These are phyloP conservation scores for Stephanodiscus minutulus DNA, from an alignment of 108 stramenopile species.

Conservation along the genomic window DNA sequence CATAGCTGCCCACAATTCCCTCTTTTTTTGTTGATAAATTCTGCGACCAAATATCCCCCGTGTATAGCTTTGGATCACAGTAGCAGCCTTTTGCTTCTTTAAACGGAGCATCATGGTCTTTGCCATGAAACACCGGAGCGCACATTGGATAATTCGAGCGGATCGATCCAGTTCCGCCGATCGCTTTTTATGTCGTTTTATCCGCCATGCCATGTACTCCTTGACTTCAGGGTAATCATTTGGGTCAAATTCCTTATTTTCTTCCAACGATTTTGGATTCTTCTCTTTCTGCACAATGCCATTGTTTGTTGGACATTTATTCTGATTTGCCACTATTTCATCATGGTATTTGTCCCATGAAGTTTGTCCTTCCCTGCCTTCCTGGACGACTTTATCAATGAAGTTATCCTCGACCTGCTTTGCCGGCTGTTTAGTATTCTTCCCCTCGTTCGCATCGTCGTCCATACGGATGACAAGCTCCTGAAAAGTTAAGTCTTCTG, in stretches of 20 bases:
- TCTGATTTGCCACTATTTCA: slow-evolving; percentile 47
- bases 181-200: slow-evolving; percentile 80
- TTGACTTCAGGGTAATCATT: slow-evolving; percentile 75
- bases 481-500: slow-evolving; percentile 3
- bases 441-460: not conserved
- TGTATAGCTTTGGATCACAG: slow-evolving; percentile 63
- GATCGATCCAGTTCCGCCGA: slow-evolving; percentile 64
- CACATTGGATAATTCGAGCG: slow-evolving; percentile 64
- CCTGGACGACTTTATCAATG: slow-evolving; percentile 35
- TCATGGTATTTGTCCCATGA: slow-evolving; percentile 41
- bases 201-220: slow-evolving; percentile 90
- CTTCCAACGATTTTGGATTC: slow-evolving; percentile 10
- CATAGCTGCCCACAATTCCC: slow-evolving; percentile 79
- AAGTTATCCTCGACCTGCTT: slow-evolving; percentile 45
- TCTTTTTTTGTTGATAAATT: slow-evolving; percentile 54
- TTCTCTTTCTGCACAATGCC: slow-evolving; percentile 19
- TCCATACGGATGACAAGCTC: not conserved
- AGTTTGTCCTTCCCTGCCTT: slow-evolving; percentile 30
- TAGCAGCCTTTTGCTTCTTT: slow-evolving; percentile 61
- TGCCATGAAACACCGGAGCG: slow-evolving; percentile 66
- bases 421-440: slow-evolving; percentile 7
- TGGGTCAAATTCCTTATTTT: slow-evolving; percentile 44
- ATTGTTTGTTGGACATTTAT: slow-evolving; percentile 29
- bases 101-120: slow-evolving; percentile 63
- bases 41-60: slow-evolving; percentile 72